Conservation (phyloP, 345 rosid genomes). For the Geranium brycei region DNA sequence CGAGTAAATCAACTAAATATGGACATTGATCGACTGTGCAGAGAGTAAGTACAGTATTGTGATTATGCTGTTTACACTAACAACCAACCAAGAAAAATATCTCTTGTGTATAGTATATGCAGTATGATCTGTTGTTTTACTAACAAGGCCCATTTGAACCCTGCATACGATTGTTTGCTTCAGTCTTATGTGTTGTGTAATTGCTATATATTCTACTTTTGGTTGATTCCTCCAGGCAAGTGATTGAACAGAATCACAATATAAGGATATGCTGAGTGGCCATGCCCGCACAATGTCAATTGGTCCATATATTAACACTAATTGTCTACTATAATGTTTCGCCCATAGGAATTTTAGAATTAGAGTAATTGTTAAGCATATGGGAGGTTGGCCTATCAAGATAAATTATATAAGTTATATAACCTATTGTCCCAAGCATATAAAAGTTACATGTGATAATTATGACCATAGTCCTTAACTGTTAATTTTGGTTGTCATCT, state of each 20-base stretch:
- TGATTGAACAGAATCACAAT: neutral
- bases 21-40: conserved; percentile 45
- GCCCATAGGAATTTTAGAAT: neutral
- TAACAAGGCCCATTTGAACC: neutral
- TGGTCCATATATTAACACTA: too few relatives aligned
- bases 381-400: neutral
- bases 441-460: too few relatives aligned
- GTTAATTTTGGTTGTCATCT: neutral
- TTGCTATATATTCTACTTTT: neutral
- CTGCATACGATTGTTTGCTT: neutral
- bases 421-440: neutral
- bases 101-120: neutral
- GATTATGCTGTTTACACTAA: neutral
- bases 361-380: neutral
- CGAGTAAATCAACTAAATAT: conserved; percentile 61
- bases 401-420: too few relatives aligned
- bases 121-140: neutral
- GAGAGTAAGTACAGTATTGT: conserved; percentile 44
- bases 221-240: neutral
- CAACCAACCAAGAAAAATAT: neutral
- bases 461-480: too few relatives aligned
- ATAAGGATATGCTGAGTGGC: too few relatives aligned
- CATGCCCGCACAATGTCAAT: too few relatives aligned
- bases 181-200: neutral
- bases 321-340: too few relatives aligned